Percentiles rank a stretch among this genome's conserved stretches.
phyloP scores from a whole-genome alignment of 2,329 filamentous ascomycete species.

The Periconia macrospinosa region DNA sequence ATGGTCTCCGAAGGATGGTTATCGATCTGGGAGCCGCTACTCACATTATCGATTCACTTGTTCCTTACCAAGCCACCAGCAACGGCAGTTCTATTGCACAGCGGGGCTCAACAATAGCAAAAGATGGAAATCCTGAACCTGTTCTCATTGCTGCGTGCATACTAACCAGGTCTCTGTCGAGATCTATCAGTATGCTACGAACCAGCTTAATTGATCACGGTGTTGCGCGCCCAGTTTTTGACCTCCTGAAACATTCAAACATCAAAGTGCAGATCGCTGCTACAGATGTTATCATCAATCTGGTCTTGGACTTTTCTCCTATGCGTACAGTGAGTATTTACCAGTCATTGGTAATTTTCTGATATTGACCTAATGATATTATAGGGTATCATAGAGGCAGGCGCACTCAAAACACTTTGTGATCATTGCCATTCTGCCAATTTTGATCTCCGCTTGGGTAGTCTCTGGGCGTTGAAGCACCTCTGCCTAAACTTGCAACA shows the following conservation, averaged over 20 bases:
- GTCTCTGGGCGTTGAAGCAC: slow-evolving; percentile 93
- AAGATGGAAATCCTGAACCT: slow-evolving; percentile 74
- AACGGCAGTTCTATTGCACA: slow-evolving; percentile 28
- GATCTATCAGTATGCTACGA: slow-evolving; percentile 80
- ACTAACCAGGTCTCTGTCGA: slow-evolving; percentile 76
- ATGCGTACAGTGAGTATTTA: slow-evolving; percentile 75
- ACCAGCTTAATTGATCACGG: slow-evolving; percentile 87
- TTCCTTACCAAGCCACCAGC: slow-evolving; percentile 55
- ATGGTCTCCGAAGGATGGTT: slow-evolving; percentile 79
- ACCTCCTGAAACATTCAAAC: slow-evolving; percentile 73
- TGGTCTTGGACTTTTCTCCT: slow-evolving; percentile 86
- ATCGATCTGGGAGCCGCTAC: slow-evolving; percentile 79
- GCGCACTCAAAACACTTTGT: slow-evolving; percentile 76
- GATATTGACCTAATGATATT: slow-evolving; percentile 5
- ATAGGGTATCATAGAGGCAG: slow-evolving; percentile 71
- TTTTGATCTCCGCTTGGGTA: slow-evolving; percentile 77
- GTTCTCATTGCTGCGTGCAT: slow-evolving; percentile 87
- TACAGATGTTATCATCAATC: slow-evolving; percentile 80
- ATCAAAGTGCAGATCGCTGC: slow-evolving; percentile 83
- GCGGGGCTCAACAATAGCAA: slow-evolving; percentile 41
- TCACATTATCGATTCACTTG: slow-evolving; percentile 82
- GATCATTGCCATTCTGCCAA: slow-evolving; percentile 81
- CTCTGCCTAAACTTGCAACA: slow-evolving; percentile 73
- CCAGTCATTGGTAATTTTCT: not conserved
- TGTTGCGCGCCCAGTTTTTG: slow-evolving; percentile 75